Base-by-base conservation (phyloP, 768 basidiomycete genomes). In the Steccherinum ochraceum region DNA sequence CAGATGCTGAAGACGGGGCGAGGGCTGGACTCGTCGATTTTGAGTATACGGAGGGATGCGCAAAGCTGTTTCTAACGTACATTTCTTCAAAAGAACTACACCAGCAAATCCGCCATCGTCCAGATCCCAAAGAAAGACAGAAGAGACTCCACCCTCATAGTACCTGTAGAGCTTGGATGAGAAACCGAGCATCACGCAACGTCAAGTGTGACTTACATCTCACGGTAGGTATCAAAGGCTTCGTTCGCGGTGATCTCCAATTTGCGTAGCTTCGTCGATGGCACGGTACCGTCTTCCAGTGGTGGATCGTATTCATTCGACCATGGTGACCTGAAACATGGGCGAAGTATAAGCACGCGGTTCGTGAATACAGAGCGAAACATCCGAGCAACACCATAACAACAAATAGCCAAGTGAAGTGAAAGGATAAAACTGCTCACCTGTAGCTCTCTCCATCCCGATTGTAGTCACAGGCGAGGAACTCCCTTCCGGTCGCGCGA, bases 101-200 rank as follows among this genome's bases (percentile, higher is more conserved):
- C 96, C 96, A 7, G 96, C 95, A 67, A 97, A 98, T 46, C 87
- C 89, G 13, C 90, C 91, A 60, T 98, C 94, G 52, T 97, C 95
- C 23, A 93, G 76, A 64, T 98, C 95, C 96, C 96, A 99, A 18
- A 99, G 81, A 68, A 94, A 99, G 13, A 96, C 95, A 20, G 89
- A 93, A 23, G 93, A 96, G 2, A 92, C 85, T 3, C 96, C 96
- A n/a, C 95, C 95, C 69, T 98, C 96, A 67, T 84, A 99, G 74
- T 99, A 99, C 78, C 87, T 89, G 57, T 5, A 13, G 13, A 30
- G 18, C 13, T 39, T n/a, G n/a, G n/a, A n/a, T n/a, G n/a, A n/a
- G n/a, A n/a, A n/a, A n/a, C n/a, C n/a, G 0, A 27, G 43, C n/a
- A n/a, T n/a, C n/a, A n/a, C n/a, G n/a, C n/a, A 35, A 16, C 7